Percentiles rank a stretch among this genome's conserved stretches.
Conservation (phyloP, 2,329 filamentous ascomycete genomes). For the Cytospora schulzeri region DNA sequence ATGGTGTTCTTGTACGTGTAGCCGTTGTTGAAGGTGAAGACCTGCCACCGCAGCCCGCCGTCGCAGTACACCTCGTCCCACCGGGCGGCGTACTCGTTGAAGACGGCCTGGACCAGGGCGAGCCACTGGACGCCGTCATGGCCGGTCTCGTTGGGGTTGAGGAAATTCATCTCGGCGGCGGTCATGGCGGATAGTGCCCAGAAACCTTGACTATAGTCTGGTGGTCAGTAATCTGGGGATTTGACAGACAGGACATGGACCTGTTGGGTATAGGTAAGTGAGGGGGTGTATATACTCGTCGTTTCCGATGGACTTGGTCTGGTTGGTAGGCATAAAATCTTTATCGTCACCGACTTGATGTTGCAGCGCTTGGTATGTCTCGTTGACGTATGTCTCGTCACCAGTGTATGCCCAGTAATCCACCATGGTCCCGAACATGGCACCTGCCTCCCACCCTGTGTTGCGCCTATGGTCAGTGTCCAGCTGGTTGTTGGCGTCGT, state of each 20-base stretch:
- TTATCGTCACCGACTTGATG: conserved; percentile 55
- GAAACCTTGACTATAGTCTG: conserved; percentile 65
- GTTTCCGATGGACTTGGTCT: conserved; percentile 58
- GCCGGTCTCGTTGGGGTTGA: conserved; percentile 48
- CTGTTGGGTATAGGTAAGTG: not conserved
- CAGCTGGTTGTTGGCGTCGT: conserved; percentile 37
- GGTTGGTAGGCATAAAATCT: conserved; percentile 59
- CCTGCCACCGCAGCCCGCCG: conserved; percentile 82
- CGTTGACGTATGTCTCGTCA: conserved; percentile 59
- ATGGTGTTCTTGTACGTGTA: conserved; percentile 56
- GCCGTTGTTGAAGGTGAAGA: conserved; percentile 81
- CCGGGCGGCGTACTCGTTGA: conserved; percentile 79
- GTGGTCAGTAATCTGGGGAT: conserved; percentile 41
- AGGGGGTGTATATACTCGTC: conserved; percentile 60
- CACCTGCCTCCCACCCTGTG: conserved; percentile 70
- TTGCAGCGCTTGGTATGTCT: conserved; percentile 53
- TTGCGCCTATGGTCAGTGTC: conserved; percentile 47
- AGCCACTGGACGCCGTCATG: conserved; percentile 64
- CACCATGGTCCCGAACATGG: conserved; percentile 63
- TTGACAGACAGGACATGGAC: not conserved
- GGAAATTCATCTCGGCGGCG: conserved; percentile 70
- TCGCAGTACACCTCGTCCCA: conserved; percentile 66
- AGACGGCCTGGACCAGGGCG: conserved; percentile 74
- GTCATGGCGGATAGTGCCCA: conserved; percentile 73
- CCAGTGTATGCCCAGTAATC: conserved; percentile 67